Percentiles rank a stretch among this genome's conserved stretches.
phyloP scores from a whole-genome alignment of 352 stramenopile genomes.

The Thraustotheca clavata region DNA sequence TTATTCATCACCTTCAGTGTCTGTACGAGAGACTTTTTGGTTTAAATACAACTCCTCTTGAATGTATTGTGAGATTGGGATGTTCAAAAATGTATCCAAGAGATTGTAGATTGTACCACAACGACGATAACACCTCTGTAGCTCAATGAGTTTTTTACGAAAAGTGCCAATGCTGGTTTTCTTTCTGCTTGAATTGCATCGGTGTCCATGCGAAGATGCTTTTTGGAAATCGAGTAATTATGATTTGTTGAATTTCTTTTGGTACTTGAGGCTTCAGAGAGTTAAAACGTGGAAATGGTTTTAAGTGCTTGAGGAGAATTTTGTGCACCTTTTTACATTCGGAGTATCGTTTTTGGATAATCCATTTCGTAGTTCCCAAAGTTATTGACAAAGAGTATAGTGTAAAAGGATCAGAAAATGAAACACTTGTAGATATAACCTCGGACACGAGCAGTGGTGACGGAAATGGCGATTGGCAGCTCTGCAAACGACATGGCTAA shows the following conservation, averaged over 20 bases:
- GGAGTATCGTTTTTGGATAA: not conserved
- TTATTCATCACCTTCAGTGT: not conserved
- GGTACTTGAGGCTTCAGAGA: not conserved
- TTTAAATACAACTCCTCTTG: not conserved
- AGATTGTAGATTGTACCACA: not conserved
- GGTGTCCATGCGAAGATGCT: constrained; percentile 1
- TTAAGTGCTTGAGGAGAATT: not conserved
- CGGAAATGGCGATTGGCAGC: not conserved
- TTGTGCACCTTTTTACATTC: not conserved
- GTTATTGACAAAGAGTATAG: not conserved
- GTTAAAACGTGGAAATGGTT: not conserved
- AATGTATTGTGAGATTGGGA: not conserved
- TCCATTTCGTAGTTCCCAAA: not conserved
- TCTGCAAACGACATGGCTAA: not conserved
- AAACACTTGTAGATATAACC: not conserved
- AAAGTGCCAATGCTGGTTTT: not conserved
- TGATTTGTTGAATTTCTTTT: not conserved
- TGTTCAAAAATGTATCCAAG: constrained; percentile 3
- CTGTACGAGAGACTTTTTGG: not conserved
- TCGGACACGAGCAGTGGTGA: not conserved
- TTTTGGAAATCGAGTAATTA: constrained; percentile 3
- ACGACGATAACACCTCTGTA: not conserved
- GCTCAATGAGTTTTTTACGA: not conserved
- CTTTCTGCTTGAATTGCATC: not conserved
- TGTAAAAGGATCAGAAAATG: not conserved